phyloP scores from a whole-genome alignment of 2,329 filamentous ascomycete species.

The Neonectria ditissima region DNA sequence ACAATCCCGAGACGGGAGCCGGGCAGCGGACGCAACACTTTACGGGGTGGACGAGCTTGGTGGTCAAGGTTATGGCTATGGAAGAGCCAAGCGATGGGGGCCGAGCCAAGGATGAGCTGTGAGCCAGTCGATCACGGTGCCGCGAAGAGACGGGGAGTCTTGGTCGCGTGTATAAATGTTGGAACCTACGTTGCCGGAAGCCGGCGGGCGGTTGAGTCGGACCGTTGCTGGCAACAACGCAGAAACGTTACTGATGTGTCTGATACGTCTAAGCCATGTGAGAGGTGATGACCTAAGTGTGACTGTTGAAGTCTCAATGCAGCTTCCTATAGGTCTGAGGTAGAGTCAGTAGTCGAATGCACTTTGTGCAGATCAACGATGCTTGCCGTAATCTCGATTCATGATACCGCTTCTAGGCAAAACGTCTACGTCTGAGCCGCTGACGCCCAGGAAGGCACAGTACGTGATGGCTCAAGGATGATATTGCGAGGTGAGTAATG shows the following conservation, averaged over 20 bases:
- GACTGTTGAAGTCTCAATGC: neutral
- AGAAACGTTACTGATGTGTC: neutral
- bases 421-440: neutral
- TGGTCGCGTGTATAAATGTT: constrained; percentile 15
- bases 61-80: constrained; percentile 98
- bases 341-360: neutral
- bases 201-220: constrained; percentile 4
- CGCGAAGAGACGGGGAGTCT: constrained; percentile 1
- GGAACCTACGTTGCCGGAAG: constrained; percentile 6
- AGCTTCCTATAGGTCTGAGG: neutral
- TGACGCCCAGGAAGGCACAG: neutral
- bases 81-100: constrained; percentile 68
- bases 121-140: constrained; percentile 26
- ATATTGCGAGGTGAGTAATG: neutral
- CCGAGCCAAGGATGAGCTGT: constrained; percentile 62
- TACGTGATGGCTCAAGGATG: neutral
- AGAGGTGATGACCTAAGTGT: constrained; percentile 12
- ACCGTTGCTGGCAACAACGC: constrained; percentile 13
- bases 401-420: neutral
- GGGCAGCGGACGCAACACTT: constrained; percentile 99
- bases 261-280: constrained; percentile 16
- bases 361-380: neutral
- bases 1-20: constrained; percentile 89
- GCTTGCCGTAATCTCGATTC: constrained; percentile 15
- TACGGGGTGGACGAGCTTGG: constrained; percentile 98